Percentiles rank a stretch among this genome's conserved stretches.
Evolutionary conservation across 2,329 filamentous ascomycete species (phyloP).

Genomic region (Metarhizium anisopliae): DNA sequence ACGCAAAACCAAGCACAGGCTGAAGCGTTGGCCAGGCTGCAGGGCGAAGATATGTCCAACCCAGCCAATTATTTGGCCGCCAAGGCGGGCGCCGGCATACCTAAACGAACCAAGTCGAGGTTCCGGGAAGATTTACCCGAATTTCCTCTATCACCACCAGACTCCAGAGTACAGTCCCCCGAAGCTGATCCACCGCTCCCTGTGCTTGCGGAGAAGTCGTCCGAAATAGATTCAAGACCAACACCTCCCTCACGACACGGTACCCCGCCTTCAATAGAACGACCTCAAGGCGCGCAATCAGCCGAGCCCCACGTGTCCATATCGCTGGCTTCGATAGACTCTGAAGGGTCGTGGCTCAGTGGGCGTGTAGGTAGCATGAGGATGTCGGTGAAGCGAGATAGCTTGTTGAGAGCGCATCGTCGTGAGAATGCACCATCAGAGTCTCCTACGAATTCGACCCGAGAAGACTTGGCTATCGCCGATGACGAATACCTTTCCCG

Average conservation of each 20-base stretch:
- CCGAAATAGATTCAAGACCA: constrained; percentile 16
- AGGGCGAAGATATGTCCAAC: constrained; percentile 20
- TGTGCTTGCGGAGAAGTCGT: constrained; percentile 17
- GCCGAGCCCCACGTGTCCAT: constrained; percentile 63
- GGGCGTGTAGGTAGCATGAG: constrained; percentile 51
- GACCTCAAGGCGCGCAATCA: constrained; percentile 28
- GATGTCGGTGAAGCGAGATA: constrained; percentile 36
- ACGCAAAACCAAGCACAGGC: constrained; percentile 17
- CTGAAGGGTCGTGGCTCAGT: constrained; percentile 91
- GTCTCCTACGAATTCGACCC: constrained; percentile 33
- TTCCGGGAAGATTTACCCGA: constrained; percentile 91
- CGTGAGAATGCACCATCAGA: constrained; percentile 24
- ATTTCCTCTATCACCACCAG: constrained; percentile 73
- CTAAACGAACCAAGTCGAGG: constrained; percentile 77
- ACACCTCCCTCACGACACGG: constrained; percentile 29
- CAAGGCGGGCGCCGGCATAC: constrained; percentile 36
- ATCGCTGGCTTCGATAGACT: constrained; percentile 89
- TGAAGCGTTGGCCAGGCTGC: constrained; percentile 24
- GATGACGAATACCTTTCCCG: constrained; percentile 69
- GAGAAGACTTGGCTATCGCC: constrained; percentile 52
- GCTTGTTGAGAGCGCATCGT: constrained; percentile 22
- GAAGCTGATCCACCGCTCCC: constrained; percentile 45
- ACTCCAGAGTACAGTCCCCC: constrained; percentile 71
- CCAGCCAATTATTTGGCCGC: constrained; percentile 19
- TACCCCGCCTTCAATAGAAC: constrained; percentile 35